Base-by-base conservation (phyloP, 2,329 filamentous ascomycete species). In the Aspergillus vadensis region DNA sequence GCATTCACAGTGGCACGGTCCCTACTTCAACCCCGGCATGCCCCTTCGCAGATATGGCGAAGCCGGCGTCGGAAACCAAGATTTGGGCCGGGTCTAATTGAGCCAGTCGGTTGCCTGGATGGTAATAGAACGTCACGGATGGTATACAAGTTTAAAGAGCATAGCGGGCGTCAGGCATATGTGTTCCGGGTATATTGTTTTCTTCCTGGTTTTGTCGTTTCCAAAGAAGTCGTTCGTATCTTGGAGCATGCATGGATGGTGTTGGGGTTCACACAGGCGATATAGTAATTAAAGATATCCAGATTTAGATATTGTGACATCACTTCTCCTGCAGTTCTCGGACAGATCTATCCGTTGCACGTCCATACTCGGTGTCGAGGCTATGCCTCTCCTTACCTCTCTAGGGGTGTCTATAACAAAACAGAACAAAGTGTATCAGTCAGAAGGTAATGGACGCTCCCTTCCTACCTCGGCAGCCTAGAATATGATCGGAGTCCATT, bases 31-130 rank as follows among this genome's bases (percentile, higher is more conserved):
- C 55, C 1, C 67, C 69, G 1, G 68, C 58, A 4, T 74, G 73
- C 64, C 74, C 74, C 3, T 76, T 75, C 58, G 67, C 71, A 0
- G 69, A 70, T 5, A 55, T 74, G 55, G 64, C 63, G 7, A 66
- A 67, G 55, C 49, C 59, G 5, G 53, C 61, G 7, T 63, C 70
- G 7, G 64, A 73, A 52, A 75, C 72, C 1, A 74, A 71, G 63
- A 74, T 75, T 61, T 74, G 67, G 64, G 67, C 65, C 32, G 67
- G 63, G 38, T 30, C 25, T 10, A 50, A 50, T 8, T 50, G 30
- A 32, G 4, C 23, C n/a, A 9, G 14, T 30, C 21, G 21, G 44
- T 17, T 9, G 44, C 30, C 17, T 49, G 21, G 21, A 30, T 49
- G 23, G 25, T 27, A 27, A 25, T 49, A 49, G 21, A 49, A 49